Conservation (phyloP, 164 flowering plant species). For the Dillenia suffruticosa region DNA sequence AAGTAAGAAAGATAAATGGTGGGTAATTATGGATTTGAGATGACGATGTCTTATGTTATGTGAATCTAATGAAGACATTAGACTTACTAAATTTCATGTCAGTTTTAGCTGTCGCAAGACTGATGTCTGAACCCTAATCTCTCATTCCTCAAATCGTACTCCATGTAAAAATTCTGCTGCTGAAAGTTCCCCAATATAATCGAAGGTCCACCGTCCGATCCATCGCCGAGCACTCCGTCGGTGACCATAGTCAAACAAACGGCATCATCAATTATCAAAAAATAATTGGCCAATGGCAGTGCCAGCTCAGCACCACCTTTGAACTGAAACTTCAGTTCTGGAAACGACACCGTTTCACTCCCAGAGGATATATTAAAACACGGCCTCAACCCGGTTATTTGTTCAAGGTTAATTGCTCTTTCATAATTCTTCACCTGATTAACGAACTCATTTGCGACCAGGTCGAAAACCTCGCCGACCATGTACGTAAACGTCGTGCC, state of each 20-base stretch:
- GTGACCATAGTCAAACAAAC: constrained; percentile 27
- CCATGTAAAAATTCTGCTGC: constrained; percentile 50
- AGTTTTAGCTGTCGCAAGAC: constrained; percentile 15
- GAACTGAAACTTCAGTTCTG: constrained; percentile 49
- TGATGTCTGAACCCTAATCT: constrained; percentile 48
- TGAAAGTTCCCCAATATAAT: constrained; percentile 53
- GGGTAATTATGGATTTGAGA: too few relatives aligned
- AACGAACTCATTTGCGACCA: constrained; percentile 46
- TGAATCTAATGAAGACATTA: too few relatives aligned
- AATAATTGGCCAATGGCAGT: constrained; percentile 58
- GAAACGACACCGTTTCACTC: constrained; percentile 24
- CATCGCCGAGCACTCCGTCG: constrained; percentile 11
- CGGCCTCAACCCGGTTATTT: constrained; percentile 40
- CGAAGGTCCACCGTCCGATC: constrained; percentile 35
- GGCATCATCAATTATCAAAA: constrained; percentile 23
- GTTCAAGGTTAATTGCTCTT: constrained; percentile 36
- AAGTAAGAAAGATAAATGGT: too few relatives aligned
- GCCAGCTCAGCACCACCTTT: constrained; percentile 69
- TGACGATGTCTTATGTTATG: too few relatives aligned
- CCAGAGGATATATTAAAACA: constrained; percentile 47
- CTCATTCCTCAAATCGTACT: constrained; percentile 45
- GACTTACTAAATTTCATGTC: too few relatives aligned
- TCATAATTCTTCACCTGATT: constrained; percentile 35
- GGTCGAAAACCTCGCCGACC: constrained; percentile 41
- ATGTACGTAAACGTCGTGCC: constrained; percentile 78